Evolutionary conservation across 306 rosid species (phyloP).

Genomic region (Gillenia trifoliata): DNA sequence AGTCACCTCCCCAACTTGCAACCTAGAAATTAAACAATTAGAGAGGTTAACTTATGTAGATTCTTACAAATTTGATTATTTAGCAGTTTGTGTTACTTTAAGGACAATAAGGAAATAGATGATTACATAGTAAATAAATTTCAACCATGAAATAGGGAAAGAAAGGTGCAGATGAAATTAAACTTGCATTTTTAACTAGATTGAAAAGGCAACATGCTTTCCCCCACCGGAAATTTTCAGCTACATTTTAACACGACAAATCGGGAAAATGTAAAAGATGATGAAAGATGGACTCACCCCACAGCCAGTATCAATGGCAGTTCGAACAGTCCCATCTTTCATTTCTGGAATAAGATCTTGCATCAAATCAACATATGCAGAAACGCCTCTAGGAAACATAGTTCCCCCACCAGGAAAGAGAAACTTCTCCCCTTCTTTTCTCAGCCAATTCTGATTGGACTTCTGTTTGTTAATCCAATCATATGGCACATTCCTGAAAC

Average conservation of each 20-base stretch:
- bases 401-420: slow-evolving; percentile 99
- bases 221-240: slow-evolving; percentile 6
- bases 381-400: slow-evolving; percentile 93
- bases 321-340: slow-evolving; percentile 86
- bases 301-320: slow-evolving; percentile 97
- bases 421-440: slow-evolving; percentile 94
- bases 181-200: neutral
- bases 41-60: slow-evolving; percentile 11
- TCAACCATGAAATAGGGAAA: neutral
- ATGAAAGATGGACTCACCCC: slow-evolving; percentile 68
- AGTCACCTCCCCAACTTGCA: slow-evolving; percentile 99
- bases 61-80: neutral
- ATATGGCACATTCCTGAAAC: slow-evolving; percentile 93
- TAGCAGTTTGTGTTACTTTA: neutral
- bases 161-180: neutral
- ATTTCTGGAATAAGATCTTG: slow-evolving; percentile 90
- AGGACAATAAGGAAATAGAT: neutral
- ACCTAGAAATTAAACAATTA: slow-evolving; percentile 46
- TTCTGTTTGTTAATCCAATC: slow-evolving; percentile 95
- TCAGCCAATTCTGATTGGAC: slow-evolving; percentile 94
- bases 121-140: neutral
- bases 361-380: slow-evolving; percentile 86
- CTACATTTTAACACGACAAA: neutral
- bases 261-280: neutral
- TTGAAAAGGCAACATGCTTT: neutral